A percentile compares a stretch with the other conserved stretches of the same genome.
Evolutionary conservation across 768 basidiomycete genomes (phyloP).

Genomic region (Russula earlei): DNA sequence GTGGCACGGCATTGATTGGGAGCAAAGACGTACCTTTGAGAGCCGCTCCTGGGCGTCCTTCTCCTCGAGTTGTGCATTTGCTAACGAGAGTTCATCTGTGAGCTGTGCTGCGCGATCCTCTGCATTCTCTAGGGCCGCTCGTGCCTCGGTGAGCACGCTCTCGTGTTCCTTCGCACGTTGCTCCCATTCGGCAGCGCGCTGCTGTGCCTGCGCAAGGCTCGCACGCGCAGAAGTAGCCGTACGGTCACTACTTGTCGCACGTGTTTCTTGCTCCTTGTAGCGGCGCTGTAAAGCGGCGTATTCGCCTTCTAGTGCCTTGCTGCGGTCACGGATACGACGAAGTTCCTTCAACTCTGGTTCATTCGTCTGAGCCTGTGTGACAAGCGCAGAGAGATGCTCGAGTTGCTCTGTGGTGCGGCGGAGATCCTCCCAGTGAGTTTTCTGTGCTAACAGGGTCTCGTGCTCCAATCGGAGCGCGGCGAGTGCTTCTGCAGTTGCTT

Average conservation of each 20-base stretch:
- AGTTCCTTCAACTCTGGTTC: conserved; percentile 69
- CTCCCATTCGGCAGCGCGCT: conserved; percentile 77
- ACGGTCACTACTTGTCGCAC: conserved; percentile 51
- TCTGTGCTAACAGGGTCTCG: conserved; percentile 50
- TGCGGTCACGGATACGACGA: conserved; percentile 48
- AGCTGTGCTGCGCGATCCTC: conserved; percentile 58
- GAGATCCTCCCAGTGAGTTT: conserved; percentile 72
- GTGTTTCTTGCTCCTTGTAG: conserved; percentile 60
- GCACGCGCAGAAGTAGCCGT: conserved; percentile 48
- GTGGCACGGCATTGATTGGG: not conserved
- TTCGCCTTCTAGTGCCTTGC: conserved; percentile 55
- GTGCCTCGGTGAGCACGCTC: conserved; percentile 47
- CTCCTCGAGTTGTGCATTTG: conserved; percentile 67
- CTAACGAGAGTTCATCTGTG: conserved; percentile 59
- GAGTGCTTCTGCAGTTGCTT: conserved; percentile 42
- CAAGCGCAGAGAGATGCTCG: conserved; percentile 42
- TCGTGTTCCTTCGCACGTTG: conserved; percentile 64
- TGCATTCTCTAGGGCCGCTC: conserved; percentile 53
- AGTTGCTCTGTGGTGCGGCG: conserved; percentile 65
- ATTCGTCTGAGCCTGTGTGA: conserved; percentile 50
- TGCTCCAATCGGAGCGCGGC: conserved; percentile 48
- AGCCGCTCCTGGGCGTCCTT: conserved; percentile 62
- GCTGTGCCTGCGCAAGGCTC: conserved; percentile 61
- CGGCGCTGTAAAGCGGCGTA: conserved; percentile 59
- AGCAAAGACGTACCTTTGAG: conserved; percentile 40